Evolutionary conservation across 352 stramenopile genomes (phyloP), one percentile per base, ranked within the genome.

Genomic region (Globisporangium alternatum): DNA sequence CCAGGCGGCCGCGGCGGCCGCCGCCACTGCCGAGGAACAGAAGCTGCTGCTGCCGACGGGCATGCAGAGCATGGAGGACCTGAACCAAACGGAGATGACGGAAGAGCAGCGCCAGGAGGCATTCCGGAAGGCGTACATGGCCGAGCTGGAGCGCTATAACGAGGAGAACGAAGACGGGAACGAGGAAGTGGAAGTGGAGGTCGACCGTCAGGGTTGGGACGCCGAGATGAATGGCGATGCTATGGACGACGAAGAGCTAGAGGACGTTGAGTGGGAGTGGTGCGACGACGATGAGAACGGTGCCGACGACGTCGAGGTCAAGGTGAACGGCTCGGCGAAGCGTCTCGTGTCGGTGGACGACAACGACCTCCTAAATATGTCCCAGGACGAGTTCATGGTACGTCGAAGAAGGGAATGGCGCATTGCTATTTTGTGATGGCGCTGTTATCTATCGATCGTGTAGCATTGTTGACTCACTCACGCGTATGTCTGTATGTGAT

Each of bases 241-340:
- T 2, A 69, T 72, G n/a, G 86, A 95, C 5, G 86, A 93, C 17
- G 80, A 93, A 69, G 82, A 91, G 15, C 56, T 96, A 1, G 82
- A 91, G 53, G 83, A 91, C 62, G 68, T 91, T 39, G 86, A 96
- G 67, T 96, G 88, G 88, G 88, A 96, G 57, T 90, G 79, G 78
- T 95, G 78, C 64, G 83, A 94, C 44, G 78, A 86, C 19, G 80
- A 85, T 43, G 73, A 85, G 19, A 66, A 67, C 25, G 68, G 67
- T 1, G 41, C 37, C 0, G 71, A 67, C 10, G 76, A 93, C 33
- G 60, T 74, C 13, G 81, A 93, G 44, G 68, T 95, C 30, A 78
- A 75, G 5, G 86, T 96, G 6, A 89, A 90, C 56, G 88, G 88
- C 10, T 60, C 74, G 15, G 39, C 64, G 21, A 94, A 93, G 66